Evolutionary conservation across 257 asterid species (phyloP), one percentile per base, ranked within the genome.

Genomic region (Primulina eburnea): DNA sequence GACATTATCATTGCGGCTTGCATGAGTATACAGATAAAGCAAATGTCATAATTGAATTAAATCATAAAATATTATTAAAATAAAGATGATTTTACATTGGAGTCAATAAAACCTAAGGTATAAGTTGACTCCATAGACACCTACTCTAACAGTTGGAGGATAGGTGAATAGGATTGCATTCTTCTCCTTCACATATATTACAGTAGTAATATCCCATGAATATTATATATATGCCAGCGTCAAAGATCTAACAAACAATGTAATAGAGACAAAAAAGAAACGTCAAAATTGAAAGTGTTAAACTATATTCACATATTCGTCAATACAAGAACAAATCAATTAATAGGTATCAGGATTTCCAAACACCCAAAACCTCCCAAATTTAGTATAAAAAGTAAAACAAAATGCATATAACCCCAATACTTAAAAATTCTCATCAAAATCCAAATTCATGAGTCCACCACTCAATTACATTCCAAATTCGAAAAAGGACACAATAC

Each of bases 131-230:
- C n/a, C n/a, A n/a, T n/a, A n/a, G n/a, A n/a, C n/a, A n/a, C n/a
- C n/a, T n/a, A n/a, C n/a, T n/a, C 99, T 89, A 82, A 94, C 99
- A 4, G 80, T 80, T 7, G 90, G 97, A 68, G 99, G 88, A 77
- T 91, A 86, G 67, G 99, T 94, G 78, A 86, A 91, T 65, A 94
- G 79, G 80, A 94, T 85, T 26, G 96, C 96, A 35, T 91, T 86
- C 86, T 86, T 91, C 65, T 91, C 96, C 96, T 89, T 91, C 37
- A 89, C 47, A 73, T 82, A 79, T 38, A 82, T 73, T 66, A 91
- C 84, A 94, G 75, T 79, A 89, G 99, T 75, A 89, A 71, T 50
- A 89, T 70, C 77, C 84, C 99, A 56, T 89, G 83, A 85, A 83
- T 73, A 89, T 68, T 29, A 94, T 79, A 94, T 91, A 91, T 87